phyloP scores from a whole-genome alignment of 306 rosid species.

The Fagus sylvatica region DNA sequence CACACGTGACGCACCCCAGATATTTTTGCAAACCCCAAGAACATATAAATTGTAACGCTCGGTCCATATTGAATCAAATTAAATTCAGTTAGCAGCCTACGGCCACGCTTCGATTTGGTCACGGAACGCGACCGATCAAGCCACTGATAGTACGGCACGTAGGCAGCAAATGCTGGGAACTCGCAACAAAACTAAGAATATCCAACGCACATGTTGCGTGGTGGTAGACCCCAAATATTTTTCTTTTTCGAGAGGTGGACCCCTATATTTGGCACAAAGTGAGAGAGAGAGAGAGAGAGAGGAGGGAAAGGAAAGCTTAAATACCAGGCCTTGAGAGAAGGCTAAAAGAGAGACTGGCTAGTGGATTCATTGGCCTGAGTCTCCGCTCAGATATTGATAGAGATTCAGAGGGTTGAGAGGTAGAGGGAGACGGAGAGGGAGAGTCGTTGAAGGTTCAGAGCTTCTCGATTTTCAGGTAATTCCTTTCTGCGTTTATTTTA shows the following conservation, averaged over 20 bases:
- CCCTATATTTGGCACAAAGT: too few species aligned
- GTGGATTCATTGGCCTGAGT: neutral
- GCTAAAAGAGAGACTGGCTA: neutral
- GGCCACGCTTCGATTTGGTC: neutral
- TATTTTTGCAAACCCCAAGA: too few species aligned
- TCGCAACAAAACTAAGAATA: too few species aligned
- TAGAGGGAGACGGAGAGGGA: neutral
- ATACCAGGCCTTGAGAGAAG: neutral
- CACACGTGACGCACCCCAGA: too few species aligned
- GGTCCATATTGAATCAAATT: too few species aligned
- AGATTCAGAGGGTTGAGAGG: neutral
- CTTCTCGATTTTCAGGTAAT: conserved; percentile 16
- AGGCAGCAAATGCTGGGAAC: neutral
- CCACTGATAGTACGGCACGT: neutral
- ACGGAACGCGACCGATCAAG: neutral
- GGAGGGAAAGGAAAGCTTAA: conserved; percentile 28
- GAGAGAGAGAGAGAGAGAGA: neutral
- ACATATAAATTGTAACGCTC: too few species aligned
- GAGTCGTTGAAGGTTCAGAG: neutral
- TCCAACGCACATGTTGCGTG: too few species aligned
- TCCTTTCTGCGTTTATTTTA: neutral
- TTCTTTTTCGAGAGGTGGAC: too few species aligned
- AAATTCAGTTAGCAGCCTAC: too few species aligned
- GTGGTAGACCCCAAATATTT: neutral
- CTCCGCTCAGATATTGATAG: neutral